Conservation (phyloP, 768 basidiomycete species). For the Xerocomus potaroensis region DNA sequence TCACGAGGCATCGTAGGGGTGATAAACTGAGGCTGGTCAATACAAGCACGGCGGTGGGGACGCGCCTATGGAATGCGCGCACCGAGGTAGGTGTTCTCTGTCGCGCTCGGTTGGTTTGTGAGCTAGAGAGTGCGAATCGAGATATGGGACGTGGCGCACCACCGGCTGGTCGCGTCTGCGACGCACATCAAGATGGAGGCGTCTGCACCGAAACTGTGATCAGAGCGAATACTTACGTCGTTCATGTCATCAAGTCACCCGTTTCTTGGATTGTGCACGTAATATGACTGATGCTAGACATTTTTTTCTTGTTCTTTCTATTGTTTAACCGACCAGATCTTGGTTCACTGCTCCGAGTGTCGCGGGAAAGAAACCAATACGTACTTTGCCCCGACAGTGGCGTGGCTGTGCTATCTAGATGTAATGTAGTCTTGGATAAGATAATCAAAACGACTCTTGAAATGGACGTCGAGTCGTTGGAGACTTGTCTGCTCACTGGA, state of each 20-base stretch:
- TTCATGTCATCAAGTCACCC: neutral
- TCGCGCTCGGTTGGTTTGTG: neutral
- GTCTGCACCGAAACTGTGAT: constrained; percentile 12
- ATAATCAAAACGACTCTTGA: neutral
- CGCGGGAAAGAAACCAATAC: neutral
- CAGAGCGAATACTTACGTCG: no score
- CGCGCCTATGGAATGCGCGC: constrained; percentile 31
- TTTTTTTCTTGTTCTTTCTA: neutral
- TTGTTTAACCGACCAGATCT: neutral
- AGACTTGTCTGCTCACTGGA: constrained; percentile 57
- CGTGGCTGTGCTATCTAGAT: neutral
- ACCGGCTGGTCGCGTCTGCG: constrained; percentile 40
- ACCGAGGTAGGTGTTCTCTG: constrained; percentile 36
- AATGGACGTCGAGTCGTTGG: constrained; percentile 33
- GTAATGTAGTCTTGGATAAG: constrained; percentile 5
- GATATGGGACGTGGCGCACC: constrained; percentile 41
- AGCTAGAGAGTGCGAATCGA: constrained; percentile 8
- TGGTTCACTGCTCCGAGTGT: neutral
- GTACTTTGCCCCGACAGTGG: neutral
- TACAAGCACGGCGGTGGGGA: constrained; percentile 33
- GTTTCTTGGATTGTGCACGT: no score
- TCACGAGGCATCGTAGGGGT: constrained; percentile 36
- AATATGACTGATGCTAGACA: neutral
- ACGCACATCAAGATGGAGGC: constrained; percentile 38
- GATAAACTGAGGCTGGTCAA: constrained; percentile 40